Conservation (phyloP, 2,329 filamentous ascomycete genomes). For the Colletotrichum lentis region DNA sequence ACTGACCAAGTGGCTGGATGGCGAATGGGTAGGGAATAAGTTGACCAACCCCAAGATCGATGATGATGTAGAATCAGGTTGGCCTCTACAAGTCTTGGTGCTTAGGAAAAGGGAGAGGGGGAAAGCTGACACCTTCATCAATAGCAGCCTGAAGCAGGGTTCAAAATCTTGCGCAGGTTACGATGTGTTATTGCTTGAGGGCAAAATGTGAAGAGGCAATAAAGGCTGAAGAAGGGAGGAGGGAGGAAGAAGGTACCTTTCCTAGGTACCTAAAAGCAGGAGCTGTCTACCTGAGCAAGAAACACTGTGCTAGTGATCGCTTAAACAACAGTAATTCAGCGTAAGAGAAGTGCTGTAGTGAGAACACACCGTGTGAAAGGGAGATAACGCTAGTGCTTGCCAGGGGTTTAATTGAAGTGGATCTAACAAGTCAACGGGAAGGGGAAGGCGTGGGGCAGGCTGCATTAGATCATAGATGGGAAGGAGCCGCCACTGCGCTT, state of each 20-base stretch:
- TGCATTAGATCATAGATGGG: background rate
- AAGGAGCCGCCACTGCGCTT: constrained; percentile 28
- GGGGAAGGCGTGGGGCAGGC: constrained; percentile 24
- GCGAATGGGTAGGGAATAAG: background rate
- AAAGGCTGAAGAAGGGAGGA: constrained; percentile 6
- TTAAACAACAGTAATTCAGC: background rate
- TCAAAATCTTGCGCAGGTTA: background rate
- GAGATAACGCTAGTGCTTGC: background rate
- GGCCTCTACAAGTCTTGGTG: background rate
- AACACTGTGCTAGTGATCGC: constrained; percentile 24
- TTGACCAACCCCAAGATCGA: background rate
- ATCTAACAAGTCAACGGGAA: constrained; percentile 9
- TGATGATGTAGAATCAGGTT: background rate
- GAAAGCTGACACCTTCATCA: background rate
- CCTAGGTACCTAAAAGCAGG: no score
- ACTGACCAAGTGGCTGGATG: background rate
- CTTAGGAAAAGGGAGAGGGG: rapidly evolving
- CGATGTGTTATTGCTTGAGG: constrained; percentile 6
- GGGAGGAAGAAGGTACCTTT: background rate
- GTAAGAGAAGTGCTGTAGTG: background rate
- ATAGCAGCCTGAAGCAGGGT: background rate
- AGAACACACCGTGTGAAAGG: constrained; percentile 19
- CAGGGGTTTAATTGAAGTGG: constrained; percentile 36
- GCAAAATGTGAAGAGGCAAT: constrained; percentile 14
- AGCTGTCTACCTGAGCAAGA: no score